Evolutionary conservation across 805 yeast species (phyloP).

Genomic region (Kregervanrija fluxuum): DNA sequence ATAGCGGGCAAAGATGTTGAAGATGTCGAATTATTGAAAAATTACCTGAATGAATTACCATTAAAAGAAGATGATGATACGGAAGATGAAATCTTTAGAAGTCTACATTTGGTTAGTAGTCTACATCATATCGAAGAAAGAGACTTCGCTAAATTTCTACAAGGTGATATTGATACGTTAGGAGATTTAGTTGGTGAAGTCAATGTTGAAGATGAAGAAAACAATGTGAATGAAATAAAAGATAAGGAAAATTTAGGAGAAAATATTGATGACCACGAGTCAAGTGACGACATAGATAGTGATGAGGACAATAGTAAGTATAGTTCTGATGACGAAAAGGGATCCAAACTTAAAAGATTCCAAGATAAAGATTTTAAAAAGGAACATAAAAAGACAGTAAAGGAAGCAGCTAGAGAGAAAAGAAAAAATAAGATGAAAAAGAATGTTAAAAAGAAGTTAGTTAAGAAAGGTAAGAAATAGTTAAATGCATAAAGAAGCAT

Average conservation of each 20-base stretch:
- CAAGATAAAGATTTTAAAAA: constrained; percentile 76
- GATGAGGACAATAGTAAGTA: constrained; percentile 25
- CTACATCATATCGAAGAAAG: constrained; percentile 83
- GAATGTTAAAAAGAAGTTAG: constrained; percentile 69
- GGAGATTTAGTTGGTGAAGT: constrained; percentile 50
- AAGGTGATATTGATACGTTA: constrained; percentile 76
- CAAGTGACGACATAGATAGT: constrained; percentile 26
- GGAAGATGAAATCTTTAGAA: constrained; percentile 84
- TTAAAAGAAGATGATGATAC: constrained; percentile 48
- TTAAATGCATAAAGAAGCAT: not conserved
- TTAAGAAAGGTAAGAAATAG: constrained; percentile 37
- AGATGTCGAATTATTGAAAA: constrained; percentile 32
- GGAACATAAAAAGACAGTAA: constrained; percentile 67
- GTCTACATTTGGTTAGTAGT: constrained; percentile 68
- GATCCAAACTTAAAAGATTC: constrained; percentile 63
- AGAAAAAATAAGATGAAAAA: constrained; percentile 79
- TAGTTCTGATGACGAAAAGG: constrained; percentile 3
- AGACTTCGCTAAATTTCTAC: constrained; percentile 71
- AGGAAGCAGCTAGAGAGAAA: constrained; percentile 70
- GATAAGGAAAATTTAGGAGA: constrained; percentile 28
- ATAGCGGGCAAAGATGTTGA: constrained; percentile 29
- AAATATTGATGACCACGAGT: constrained; percentile 9
- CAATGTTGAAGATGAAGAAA: constrained; percentile 21
- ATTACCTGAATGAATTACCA: constrained; percentile 45
- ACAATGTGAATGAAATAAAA: constrained; percentile 12